A percentile compares a stretch with the other conserved stretches of the same genome.
These are phyloP conservation scores for Colletotrichum sp. DNA, from an alignment of 2,329 filamentous ascomycete species.

Conservation along the genomic window DNA sequence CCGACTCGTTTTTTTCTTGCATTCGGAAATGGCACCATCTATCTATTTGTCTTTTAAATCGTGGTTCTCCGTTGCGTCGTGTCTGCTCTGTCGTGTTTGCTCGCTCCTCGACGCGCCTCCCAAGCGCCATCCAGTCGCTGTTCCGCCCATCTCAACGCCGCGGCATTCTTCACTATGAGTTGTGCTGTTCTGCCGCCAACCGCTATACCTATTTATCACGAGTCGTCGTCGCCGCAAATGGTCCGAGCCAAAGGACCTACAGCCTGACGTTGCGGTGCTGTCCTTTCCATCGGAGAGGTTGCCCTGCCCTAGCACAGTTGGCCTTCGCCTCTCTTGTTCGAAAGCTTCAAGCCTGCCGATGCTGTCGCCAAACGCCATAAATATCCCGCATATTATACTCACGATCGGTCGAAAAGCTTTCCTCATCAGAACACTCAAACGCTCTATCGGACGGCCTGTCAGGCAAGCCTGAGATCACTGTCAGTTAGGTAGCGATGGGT, in stretches of 20 bases:
- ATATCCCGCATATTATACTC: not conserved
- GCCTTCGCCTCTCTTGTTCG: not conserved
- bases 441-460: not conserved
- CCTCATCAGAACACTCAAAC: not conserved
- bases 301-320: not conserved
- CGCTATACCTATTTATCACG: not conserved
- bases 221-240: not conserved
- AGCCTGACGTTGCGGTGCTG: not conserved
- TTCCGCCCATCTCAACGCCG: not conserved
- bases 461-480: not conserved
- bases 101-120: not conserved
- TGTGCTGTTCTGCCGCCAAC: not conserved
- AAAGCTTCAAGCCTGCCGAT: not conserved
- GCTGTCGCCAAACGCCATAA: not conserved
- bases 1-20: not conserved
- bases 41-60: not conserved
- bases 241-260: not conserved
- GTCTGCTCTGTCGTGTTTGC: not conserved
- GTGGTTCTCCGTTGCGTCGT: not conserved
- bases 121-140: not conserved
- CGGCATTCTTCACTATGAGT: slow-evolving; percentile 4
- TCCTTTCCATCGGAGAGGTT: not conserved
- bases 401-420: not conserved
- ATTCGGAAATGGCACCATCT: not conserved
- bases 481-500: not conserved